A percentile compares a stretch with the other conserved stretches of the same genome.
phyloP scores from a whole-genome alignment of 352 stramenopile genomes.

The Sclerospora graminicola region DNA sequence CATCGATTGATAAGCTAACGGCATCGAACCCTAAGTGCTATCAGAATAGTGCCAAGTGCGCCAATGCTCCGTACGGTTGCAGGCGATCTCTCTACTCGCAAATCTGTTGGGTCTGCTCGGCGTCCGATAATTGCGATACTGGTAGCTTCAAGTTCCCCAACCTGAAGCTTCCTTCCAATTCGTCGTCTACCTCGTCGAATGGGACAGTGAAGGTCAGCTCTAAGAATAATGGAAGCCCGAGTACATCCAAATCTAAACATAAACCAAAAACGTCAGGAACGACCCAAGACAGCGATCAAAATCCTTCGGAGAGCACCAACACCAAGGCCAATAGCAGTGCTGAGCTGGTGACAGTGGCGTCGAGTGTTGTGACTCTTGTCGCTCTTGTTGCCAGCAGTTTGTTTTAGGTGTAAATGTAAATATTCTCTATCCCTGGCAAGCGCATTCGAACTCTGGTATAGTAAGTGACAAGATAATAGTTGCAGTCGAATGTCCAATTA shows the following conservation, averaged over 20 bases:
- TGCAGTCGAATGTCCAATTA: no score
- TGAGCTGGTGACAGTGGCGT: conserved; percentile 7
- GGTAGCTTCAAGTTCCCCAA: conserved; percentile 37
- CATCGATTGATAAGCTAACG: conserved; percentile 25
- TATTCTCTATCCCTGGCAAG: no score
- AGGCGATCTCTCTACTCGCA: conserved; percentile 41
- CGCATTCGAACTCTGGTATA: no score
- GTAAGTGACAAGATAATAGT: no score
- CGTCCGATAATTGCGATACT: conserved; percentile 18
- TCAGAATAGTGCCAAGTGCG: conserved; percentile 41
- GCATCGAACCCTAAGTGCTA: conserved; percentile 47
- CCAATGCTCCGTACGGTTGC: conserved; percentile 35
- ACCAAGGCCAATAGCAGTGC: conserved; percentile 9
- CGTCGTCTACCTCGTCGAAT: conserved; percentile 7
- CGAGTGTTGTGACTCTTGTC: conserved; percentile 15
- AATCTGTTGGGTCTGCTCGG: conserved; percentile 45
- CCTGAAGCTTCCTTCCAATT: conserved; percentile 18
- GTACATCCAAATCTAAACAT: neutral
- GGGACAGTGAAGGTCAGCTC: conserved; percentile 1
- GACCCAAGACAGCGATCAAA: conserved; percentile 4
- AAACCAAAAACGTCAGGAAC: no score
- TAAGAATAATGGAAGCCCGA: conserved; percentile 2
- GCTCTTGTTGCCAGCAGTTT: conserved; percentile 15
- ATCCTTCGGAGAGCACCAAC: conserved; percentile 5
- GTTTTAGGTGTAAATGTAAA: no score